phyloP scores from a whole-genome alignment of 345 rosid species.

The Melaleuca quinquenervia region DNA sequence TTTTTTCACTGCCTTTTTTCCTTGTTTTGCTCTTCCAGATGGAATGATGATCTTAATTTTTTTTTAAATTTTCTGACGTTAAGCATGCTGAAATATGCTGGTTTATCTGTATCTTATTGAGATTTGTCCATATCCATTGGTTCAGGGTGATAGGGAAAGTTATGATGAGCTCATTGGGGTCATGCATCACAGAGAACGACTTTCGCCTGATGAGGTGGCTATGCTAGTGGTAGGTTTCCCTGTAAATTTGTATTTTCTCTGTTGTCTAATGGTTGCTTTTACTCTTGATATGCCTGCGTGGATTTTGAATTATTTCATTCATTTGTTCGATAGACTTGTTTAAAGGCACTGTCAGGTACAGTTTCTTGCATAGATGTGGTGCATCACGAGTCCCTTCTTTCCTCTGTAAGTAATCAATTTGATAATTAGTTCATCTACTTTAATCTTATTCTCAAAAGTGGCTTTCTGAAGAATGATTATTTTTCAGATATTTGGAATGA shows the following conservation, averaged over 20 bases:
- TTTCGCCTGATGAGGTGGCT: conserved; percentile 48
- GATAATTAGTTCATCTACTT: not conserved
- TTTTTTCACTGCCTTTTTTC: not conserved
- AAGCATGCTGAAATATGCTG: not conserved
- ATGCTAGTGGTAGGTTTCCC: conserved; percentile 48
- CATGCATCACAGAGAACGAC: conserved; percentile 31
- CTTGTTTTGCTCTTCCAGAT: not conserved
- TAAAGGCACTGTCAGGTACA: conserved; percentile 57
- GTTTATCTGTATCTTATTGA: not conserved
- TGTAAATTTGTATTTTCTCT: not conserved
- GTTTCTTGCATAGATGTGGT: conserved; percentile 51
- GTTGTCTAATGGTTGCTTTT: not conserved
- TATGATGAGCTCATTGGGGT: conserved; percentile 59
- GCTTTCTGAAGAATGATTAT: not conserved
- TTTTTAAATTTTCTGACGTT: not conserved
- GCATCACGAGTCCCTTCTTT: conserved; percentile 53
- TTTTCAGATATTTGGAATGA: conserved; percentile 61
- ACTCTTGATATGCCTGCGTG: not conserved
- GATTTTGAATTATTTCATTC: not conserved
- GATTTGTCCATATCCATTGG: not conserved
- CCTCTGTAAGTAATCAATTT: conserved; percentile 35
- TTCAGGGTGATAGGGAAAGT: conserved; percentile 43
- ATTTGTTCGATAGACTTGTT: conserved; percentile 34
- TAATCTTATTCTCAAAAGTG: not conserved
- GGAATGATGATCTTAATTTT: not conserved